Evolutionary conservation across 1,284 basidiomycete species (phyloP).

Genomic region (Leccinum ponderosum): DNA sequence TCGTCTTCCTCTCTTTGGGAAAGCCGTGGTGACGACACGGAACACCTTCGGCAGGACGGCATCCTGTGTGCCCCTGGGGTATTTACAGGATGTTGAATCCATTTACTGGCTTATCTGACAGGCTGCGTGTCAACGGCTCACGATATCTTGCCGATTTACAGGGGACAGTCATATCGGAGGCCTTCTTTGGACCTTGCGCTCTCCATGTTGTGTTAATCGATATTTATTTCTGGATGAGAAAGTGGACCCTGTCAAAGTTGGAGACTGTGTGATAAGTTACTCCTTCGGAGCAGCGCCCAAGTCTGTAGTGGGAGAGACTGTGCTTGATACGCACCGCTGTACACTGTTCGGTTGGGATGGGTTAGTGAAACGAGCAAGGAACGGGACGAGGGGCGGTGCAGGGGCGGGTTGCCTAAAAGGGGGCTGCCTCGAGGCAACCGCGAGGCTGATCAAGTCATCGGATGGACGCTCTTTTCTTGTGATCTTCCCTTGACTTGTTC

Average conservation of each 20-base stretch:
- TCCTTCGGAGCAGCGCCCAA: not conserved
- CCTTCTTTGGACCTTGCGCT: constrained; percentile 7
- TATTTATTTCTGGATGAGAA: constrained; percentile 17
- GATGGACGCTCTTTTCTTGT: constrained; percentile 4
- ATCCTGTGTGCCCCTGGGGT: not conserved
- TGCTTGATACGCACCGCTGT: constrained; percentile 1
- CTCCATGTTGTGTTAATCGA: constrained; percentile 2
- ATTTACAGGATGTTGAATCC: constrained; percentile 1
- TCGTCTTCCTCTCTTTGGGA: constrained; percentile 1
- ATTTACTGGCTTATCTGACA: constrained; percentile 3
- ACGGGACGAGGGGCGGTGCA: constrained; percentile 7
- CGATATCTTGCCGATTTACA: constrained; percentile 1
- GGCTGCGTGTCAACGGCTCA: not conserved
- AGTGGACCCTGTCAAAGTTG: constrained; percentile 6
- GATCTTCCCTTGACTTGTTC: constrained; percentile 1
- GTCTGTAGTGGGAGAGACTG: constrained; percentile 1
- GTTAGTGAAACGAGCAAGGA: constrained; percentile 4
- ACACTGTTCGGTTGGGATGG: not conserved
- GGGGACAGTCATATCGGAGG: constrained; percentile 8
- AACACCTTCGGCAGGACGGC: constrained; percentile 7
- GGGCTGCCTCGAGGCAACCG: constrained; percentile 28
- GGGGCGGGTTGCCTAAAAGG: constrained; percentile 4
- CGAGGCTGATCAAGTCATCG: constrained; percentile 19
- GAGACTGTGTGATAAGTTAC: not conserved
- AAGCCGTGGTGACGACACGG: constrained; percentile 4